These are phyloP conservation scores for Oehlia diaphana DNA, from an alignment of 192 early-diverging fungal species.

Conservation along the genomic window DNA sequence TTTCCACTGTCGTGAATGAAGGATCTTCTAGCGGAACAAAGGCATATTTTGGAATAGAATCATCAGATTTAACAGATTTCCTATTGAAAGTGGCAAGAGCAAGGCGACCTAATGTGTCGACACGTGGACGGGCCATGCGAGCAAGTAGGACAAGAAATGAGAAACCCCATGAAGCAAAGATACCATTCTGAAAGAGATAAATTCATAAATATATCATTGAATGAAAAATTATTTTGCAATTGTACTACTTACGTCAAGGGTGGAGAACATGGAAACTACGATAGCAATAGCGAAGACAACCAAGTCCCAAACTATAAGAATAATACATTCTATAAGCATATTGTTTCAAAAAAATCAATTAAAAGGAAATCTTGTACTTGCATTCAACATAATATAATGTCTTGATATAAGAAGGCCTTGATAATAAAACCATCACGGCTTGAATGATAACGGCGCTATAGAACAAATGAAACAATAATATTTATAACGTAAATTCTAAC, in stretches of 20 bases:
- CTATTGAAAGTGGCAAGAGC: constrained; percentile 22
- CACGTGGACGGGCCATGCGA: constrained; percentile 70
- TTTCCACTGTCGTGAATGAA: constrained; percentile 24
- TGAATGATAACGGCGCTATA: constrained; percentile 75
- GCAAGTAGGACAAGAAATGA: constrained; percentile 74
- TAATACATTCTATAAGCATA: neutral
- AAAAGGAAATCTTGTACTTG: neutral
- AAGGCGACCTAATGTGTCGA: constrained; percentile 47
- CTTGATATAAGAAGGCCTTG: neutral
- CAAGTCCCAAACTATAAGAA: constrained; percentile 46
- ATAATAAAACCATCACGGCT: constrained; percentile 53
- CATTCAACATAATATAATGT: neutral
- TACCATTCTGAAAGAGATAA: constrained; percentile 66
- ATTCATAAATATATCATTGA: constrained; percentile 30
- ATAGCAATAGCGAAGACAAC: constrained; percentile 50
- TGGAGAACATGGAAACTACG: constrained; percentile 61
- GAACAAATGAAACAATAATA: neutral
- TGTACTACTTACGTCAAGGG: constrained; percentile 54
- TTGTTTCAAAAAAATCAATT: neutral
- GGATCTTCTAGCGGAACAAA: neutral
- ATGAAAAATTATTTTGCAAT: neutral
- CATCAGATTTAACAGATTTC: neutral
- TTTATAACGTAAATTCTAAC: neutral
- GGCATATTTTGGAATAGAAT: neutral
- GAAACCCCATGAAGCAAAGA: constrained; percentile 73